Evolutionary conservation across 805 yeast species (phyloP), one percentile per base, ranked within the genome.

Genomic region (Metschnikowia shivogae): DNA sequence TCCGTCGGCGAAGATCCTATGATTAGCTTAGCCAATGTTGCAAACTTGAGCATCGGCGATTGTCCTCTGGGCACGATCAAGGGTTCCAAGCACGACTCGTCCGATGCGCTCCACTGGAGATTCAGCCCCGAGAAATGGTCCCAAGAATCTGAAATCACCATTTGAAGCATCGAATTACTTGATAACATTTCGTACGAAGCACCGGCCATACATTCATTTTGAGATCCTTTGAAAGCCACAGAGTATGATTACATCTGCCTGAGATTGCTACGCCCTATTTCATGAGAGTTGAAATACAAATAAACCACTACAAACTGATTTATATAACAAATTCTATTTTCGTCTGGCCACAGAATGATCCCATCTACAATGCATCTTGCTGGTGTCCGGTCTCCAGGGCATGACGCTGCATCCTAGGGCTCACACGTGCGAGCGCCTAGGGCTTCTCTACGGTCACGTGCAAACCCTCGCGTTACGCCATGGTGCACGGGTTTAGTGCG

Each of bases 81-180:
- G 49, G 78, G 75, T 42, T 76, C 78, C 4, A 82, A 81, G 55
- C 75, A 80, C 35, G 86, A 80, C 47, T 54, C 63, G 14, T 76
- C 73, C 14, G 65, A 68, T 2, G 60, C 78, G 12, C 66, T 72
- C 34, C 95, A 86, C 63, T 86, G 95, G 95, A 79, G 90, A 68
- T 78, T 83, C 53, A 68, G 67, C 48, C 68, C 76, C 44, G 65
- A 67, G 29, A 72, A 72, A 46, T 81, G 85, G 79, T 73, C 73
- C 45, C 62, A 66, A 10, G 93, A 85, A 58, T 61, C 67, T 34
- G 92, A 85, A 53, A 73, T 85, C 36, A 70, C 59, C 42, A 58
- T 78, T 37, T 76, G 45, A 53, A 10, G 4, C 17, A 6, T 7
- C 26, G 8, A 22, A 22, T 22, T 3, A 7, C 26, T 22, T 22